These are phyloP conservation scores for Populus hybrid DNA, from an alignment of 441 rosid genomes.

Conservation along the genomic window DNA sequence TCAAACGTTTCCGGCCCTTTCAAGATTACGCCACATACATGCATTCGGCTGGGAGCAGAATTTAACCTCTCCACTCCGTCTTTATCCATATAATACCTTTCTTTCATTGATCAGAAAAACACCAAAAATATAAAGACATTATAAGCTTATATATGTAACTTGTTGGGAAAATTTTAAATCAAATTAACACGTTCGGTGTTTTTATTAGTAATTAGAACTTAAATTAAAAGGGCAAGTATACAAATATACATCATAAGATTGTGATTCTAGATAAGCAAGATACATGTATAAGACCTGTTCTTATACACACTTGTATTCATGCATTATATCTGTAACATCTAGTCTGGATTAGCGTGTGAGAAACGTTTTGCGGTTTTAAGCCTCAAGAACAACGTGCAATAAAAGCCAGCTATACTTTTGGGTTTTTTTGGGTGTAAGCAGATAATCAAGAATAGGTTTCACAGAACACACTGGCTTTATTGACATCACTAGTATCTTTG, in stretches of 20 bases:
- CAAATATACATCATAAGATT: neutral
- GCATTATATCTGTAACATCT: neutral
- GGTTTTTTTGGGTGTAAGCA: neutral
- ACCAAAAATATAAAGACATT: neutral
- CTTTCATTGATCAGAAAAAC: neutral
- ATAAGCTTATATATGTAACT: neutral
- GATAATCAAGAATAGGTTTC: neutral
- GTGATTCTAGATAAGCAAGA: neutral
- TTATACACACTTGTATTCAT: too few species aligned
- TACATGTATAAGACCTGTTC: neutral
- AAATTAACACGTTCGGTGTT: neutral
- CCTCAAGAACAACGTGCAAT: slow-evolving; percentile 22
- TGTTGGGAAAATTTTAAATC: neutral
- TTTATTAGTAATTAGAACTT: neutral
- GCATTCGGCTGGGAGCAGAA: neutral
- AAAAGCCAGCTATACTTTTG: slow-evolving; percentile 2
- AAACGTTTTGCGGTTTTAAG: slow-evolving; percentile 16
- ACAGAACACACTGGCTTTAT: neutral
- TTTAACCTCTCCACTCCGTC: neutral
- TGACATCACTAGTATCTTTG: neutral
- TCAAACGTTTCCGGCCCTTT: neutral
- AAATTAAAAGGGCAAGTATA: neutral
- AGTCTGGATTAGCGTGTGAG: slow-evolving; percentile 15
- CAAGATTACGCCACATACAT: neutral
- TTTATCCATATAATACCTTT: neutral